Conservation (phyloP, 2,329 filamentous ascomycete species). For the Fusarium nygamai region DNA sequence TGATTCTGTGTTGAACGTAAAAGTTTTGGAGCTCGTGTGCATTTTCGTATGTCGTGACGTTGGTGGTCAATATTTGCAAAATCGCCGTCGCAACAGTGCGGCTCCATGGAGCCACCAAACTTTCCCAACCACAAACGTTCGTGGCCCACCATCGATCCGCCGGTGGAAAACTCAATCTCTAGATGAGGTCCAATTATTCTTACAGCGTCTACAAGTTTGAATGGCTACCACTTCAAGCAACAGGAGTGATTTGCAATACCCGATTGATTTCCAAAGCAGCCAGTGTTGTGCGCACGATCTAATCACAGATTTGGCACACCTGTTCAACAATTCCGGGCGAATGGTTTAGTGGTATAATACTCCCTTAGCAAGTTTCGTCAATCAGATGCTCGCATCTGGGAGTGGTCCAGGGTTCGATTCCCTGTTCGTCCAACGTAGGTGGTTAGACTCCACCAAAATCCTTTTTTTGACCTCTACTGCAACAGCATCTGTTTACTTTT, state of each 20-base stretch:
- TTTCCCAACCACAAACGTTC: accelerated
- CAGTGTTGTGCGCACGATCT: accelerated
- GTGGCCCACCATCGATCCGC: accelerated
- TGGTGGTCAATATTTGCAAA: accelerated
- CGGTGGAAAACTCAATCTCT: accelerated
- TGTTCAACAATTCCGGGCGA: not conserved
- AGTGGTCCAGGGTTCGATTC: slow-evolving; percentile 18
- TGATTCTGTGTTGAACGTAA: accelerated
- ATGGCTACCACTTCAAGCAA: accelerated
- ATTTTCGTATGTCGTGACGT: accelerated
- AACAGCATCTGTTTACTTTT: not conserved
- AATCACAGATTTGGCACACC: accelerated
- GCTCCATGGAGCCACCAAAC: accelerated
- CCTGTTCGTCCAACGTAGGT: slow-evolving; percentile 6
- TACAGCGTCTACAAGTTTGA: accelerated
- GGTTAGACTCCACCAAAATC: not conserved
- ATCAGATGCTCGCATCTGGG: slow-evolving; percentile 2
- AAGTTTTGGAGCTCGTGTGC: accelerated
- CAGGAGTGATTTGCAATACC: not conserved
- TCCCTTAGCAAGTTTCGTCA: slow-evolving; percentile 12
- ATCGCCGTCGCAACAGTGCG: not conserved
- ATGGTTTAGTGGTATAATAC: slow-evolving; percentile 20
- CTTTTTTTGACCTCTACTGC: not conserved
- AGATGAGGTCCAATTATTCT: accelerated
- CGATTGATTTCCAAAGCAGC: accelerated